Evolutionary conservation across 2,329 filamentous ascomycete genomes (phyloP), one percentile per base, ranked within the genome.

Genomic region (Penicillium sp.): DNA sequence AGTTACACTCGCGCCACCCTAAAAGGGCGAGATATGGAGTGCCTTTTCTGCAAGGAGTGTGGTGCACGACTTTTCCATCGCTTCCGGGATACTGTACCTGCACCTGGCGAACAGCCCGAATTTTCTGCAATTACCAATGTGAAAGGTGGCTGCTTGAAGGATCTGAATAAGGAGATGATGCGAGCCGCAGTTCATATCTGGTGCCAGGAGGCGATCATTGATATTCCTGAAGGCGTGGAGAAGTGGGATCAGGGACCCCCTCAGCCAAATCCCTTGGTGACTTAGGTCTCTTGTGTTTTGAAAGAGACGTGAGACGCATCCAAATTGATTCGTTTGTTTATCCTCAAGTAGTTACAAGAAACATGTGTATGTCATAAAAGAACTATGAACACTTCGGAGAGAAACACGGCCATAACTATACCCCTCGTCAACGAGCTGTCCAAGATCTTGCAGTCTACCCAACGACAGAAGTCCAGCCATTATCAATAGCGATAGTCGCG

Each of bases 31-130:
- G 80, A 75, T 0, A 73, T 89, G 44, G 81, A 86, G 62, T 89
- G 85, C 67, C 86, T 88, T 69, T 89, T 89, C 68, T 89, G 87
- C 70, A 85, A 80, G 55, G 77, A 75, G 33, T 90, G 88, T 68
- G 88, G 88, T 12, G 87, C 85, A 4, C 78, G 88, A 3, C 73
- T 90, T 41, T 75, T 90, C 49, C 87, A 90, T 73, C 79, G 80
- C 5, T 58, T 62, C 42, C 59, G 43, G 23, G 61, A 67, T 52
- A 13, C 25, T 8, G 47, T 63, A 23, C 62, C 65, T 21, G 84
- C 81, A 12, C 81, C 82, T 2, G 84, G 79, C 12, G 84, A 87
- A 63, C 81, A 83, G 58, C 57, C 62, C 1, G 19, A 35, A n/a
- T 56, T 59, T 6, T 55, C 54, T 17, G 62, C 65, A 1, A 80